Evolutionary conservation across 2,329 filamentous ascomycete species (phyloP).

Genomic region (Huntiella decipiens): DNA sequence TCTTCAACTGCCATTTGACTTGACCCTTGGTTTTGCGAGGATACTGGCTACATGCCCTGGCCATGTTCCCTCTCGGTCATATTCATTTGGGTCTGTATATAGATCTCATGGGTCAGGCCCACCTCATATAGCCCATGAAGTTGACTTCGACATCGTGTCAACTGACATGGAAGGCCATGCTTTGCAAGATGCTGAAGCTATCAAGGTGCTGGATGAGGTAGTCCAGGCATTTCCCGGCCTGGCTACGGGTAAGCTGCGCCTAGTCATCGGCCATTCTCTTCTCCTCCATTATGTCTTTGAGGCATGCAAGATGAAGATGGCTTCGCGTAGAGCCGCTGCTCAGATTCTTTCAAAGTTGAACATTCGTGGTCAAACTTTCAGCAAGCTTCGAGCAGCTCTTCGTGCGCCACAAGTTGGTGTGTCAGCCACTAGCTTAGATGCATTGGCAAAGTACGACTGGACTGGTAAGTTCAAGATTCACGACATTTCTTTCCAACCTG

Average conservation of each 20-base stretch:
- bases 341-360: constrained; percentile 77
- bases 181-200: constrained; percentile 77
- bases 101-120: constrained; percentile 65
- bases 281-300: constrained; percentile 79
- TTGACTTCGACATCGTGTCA: constrained; percentile 93
- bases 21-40: constrained; percentile 76
- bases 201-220: constrained; percentile 90
- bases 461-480: constrained; percentile 32
- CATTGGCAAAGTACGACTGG: constrained; percentile 81
- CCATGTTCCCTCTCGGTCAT: constrained; percentile 52
- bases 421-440: constrained; percentile 75
- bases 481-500: neutral
- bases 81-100: constrained; percentile 75
- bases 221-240: constrained; percentile 62
- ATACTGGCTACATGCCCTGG: constrained; percentile 52
- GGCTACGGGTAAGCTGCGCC: constrained; percentile 56
- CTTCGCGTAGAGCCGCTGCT: constrained; percentile 53
- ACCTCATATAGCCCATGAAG: constrained; percentile 66
- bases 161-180: constrained; percentile 62
- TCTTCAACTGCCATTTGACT: constrained; percentile 81
- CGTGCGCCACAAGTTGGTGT: constrained; percentile 65
- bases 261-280: constrained; percentile 76
- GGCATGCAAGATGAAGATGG: constrained; percentile 57
- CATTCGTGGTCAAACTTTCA: constrained; percentile 61
- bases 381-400: constrained; percentile 64